These are phyloP conservation scores for Trametes sp. DNA, from an alignment of 1,284 basidiomycete species.

Conservation along the genomic window DNA sequence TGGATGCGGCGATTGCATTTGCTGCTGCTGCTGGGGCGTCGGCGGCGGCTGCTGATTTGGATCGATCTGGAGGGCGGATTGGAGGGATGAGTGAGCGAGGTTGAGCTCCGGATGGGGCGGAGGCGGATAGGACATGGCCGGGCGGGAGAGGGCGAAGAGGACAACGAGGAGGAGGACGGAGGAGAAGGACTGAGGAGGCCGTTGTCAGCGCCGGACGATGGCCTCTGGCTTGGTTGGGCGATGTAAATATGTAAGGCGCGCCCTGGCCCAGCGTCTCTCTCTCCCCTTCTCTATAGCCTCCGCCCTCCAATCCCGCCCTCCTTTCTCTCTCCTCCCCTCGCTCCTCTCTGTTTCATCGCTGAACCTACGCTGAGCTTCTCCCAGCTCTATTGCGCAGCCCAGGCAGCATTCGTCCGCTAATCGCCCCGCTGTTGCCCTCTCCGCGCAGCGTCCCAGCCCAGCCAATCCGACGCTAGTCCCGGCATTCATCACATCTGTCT, in stretches of 20 bases:
- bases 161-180: conserved; percentile 18
- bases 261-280: conserved; percentile 17
- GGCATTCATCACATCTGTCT: conserved; percentile 18
- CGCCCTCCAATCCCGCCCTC: conserved; percentile 4
- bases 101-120: conserved; percentile 54
- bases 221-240: conserved; percentile 10
- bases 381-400: neutral
- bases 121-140: conserved; percentile 54
- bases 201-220: conserved; percentile 29
- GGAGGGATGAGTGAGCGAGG: conserved; percentile 54
- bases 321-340: neutral
- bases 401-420: neutral
- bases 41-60: conserved; percentile 52
- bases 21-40: conserved; percentile 43
- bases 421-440: neutral
- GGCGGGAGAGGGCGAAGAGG: conserved; percentile 26
- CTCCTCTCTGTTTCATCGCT: neutral
- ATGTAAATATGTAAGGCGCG: conserved; percentile 18
- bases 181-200: conserved; percentile 23
- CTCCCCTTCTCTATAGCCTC: conserved; percentile 16
- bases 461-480: conserved; percentile 12
- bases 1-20: conserved; percentile 47
- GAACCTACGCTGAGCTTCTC: neutral
- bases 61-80: conserved; percentile 71
- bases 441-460: neutral